Percentiles rank a stretch among this genome's conserved stretches.
These are phyloP conservation scores for Astragalus membranaceus DNA, from an alignment of 306 rosid genomes.

Conservation along the genomic window DNA sequence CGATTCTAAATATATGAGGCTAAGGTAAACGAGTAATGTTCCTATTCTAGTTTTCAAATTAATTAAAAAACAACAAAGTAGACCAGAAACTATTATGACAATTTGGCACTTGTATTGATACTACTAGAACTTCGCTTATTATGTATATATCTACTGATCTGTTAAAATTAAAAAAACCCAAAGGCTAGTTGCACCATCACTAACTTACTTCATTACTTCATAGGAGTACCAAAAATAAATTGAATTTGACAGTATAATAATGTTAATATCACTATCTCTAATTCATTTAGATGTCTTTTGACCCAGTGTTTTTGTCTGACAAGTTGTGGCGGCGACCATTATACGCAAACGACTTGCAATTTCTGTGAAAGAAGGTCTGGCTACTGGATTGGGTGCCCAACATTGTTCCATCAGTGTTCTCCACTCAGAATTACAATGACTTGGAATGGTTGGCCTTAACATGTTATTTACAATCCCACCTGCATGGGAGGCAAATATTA, in stretches of 20 bases:
- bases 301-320: slow-evolving; percentile 45
- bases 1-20: too few species aligned
- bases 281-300: slow-evolving; percentile 35
- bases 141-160: not conserved
- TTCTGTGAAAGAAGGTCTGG: slow-evolving; percentile 78
- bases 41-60: too few species aligned
- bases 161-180: not conserved
- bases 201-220: not conserved
- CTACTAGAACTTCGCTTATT: not conserved
- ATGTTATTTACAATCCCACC: slow-evolving; percentile 90
- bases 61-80: too few species aligned
- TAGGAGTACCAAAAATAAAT: slow-evolving; percentile 5
- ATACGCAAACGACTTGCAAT: slow-evolving; percentile 65
- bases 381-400: slow-evolving; percentile 79
- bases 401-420: slow-evolving; percentile 81
- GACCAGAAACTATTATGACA: not conserved
- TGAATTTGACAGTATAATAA: not conserved
- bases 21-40: not conserved
- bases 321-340: slow-evolving; percentile 66
- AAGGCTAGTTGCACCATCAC: not conserved
- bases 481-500: slow-evolving; percentile 24
- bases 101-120: slow-evolving; percentile 12
- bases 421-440: slow-evolving; percentile 69
- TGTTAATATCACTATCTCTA: not conserved
- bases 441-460: slow-evolving; percentile 66